Conservation (phyloP, 805 yeast genomes). For the Zygosaccharomyces kombuchaensis region DNA sequence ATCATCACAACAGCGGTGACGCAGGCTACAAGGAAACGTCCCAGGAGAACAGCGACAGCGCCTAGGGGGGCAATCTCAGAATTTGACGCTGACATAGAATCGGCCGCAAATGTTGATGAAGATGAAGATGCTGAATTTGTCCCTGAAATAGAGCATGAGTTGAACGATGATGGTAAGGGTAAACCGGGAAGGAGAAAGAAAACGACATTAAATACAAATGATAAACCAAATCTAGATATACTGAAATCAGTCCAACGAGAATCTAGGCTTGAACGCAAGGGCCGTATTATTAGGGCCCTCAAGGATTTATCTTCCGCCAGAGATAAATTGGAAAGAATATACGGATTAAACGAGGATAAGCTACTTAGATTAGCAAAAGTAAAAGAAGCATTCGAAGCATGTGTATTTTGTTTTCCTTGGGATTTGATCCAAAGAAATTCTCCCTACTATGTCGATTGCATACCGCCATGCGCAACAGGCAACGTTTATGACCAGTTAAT, state of each 20-base stretch:
- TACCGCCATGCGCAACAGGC: slow-evolving; percentile 16
- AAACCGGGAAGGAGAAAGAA: slow-evolving; percentile 10
- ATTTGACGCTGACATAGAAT: slow-evolving; percentile 1
- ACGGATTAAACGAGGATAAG: slow-evolving; percentile 47
- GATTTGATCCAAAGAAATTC: slow-evolving; percentile 26
- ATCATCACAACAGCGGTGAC: slow-evolving; percentile 13
- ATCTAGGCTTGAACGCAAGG: slow-evolving; percentile 21
- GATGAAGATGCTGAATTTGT: slow-evolving; percentile 18
- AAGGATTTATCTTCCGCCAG: slow-evolving; percentile 38
- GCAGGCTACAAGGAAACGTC: slow-evolving; percentile 9
- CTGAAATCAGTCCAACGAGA: slow-evolving; percentile 7
- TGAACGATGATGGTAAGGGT: slow-evolving; percentile 4
- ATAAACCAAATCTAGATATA: background rate
- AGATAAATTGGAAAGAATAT: slow-evolving; percentile 42
- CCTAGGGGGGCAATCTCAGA: background rate
- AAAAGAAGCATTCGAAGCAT: slow-evolving; percentile 48
- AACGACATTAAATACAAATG: slow-evolving; percentile 2
- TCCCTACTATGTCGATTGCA: slow-evolving; percentile 20
- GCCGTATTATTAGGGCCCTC: slow-evolving; percentile 25
- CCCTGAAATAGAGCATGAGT: slow-evolving; percentile 11
- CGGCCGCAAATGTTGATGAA: slow-evolving; percentile 3
- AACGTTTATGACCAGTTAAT: slow-evolving; percentile 1
- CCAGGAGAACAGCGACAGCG: slow-evolving; percentile 14
- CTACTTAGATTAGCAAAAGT: slow-evolving; percentile 41
- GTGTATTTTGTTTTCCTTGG: slow-evolving; percentile 42